These are phyloP conservation scores for Fusarium camptoceras DNA, from an alignment of 2,329 filamentous ascomycete species.

Conservation along the genomic window DNA sequence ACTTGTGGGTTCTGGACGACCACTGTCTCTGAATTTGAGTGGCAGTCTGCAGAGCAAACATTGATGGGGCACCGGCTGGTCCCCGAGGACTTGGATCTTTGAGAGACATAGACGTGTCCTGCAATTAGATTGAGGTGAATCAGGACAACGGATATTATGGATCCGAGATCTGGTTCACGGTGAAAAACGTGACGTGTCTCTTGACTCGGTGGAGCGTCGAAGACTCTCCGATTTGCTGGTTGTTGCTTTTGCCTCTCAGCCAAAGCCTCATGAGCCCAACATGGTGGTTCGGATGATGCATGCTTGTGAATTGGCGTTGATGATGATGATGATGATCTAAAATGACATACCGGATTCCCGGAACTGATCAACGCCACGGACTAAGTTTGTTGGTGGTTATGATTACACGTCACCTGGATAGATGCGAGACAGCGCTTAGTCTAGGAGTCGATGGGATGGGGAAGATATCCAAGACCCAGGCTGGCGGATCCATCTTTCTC, in stretches of 20 bases:
- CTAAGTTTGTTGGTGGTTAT: background rate
- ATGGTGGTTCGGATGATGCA: background rate
- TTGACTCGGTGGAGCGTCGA: constrained; percentile 11
- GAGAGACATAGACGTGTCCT: background rate
- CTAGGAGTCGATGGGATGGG: background rate
- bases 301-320: background rate
- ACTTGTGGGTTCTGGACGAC: background rate
- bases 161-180: constrained; percentile 8
- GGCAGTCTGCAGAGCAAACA: background rate
- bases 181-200: constrained; percentile 5
- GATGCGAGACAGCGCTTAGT: background rate
- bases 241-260: background rate
- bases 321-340: background rate
- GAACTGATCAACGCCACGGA: constrained; percentile 11
- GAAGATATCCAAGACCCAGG: constrained; percentile 9
- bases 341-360: constrained; percentile 18
- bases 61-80: background rate
- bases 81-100: background rate
- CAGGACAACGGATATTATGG: background rate
- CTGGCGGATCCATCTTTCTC: constrained; percentile 13
- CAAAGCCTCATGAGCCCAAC: background rate
- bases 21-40: background rate
- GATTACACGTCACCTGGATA: background rate
- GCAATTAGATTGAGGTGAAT: background rate
- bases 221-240: constrained; percentile 3